These are phyloP conservation scores for Excoecaria cochinchinensis DNA, from an alignment of 345 rosid genomes.

Conservation along the genomic window DNA sequence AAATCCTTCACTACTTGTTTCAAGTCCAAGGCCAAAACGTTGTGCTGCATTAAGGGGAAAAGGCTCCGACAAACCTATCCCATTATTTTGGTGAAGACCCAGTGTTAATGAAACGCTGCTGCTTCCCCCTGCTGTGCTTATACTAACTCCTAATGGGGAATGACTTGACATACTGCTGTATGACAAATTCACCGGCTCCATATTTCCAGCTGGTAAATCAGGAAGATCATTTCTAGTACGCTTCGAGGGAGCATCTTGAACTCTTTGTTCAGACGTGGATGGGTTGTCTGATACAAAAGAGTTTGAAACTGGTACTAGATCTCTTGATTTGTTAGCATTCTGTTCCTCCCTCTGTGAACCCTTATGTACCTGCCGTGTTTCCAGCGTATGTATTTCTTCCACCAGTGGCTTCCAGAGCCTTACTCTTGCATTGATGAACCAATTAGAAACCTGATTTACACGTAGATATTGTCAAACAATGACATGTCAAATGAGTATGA, in stretches of 20 bases:
- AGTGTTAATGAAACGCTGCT: slow-evolving; percentile 23
- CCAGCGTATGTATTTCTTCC: slow-evolving; percentile 35
- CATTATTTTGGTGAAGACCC: slow-evolving; percentile 28
- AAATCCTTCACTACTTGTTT: slow-evolving; percentile 17
- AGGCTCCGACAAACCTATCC: slow-evolving; percentile 16
- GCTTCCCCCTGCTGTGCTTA: slow-evolving; percentile 30
- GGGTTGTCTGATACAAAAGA: slow-evolving; percentile 19
- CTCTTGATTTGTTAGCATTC: slow-evolving; percentile 33
- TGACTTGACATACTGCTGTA: slow-evolving; percentile 5
- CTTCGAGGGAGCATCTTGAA: slow-evolving; percentile 36
- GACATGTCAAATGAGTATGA: background rate
- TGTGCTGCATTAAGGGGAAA: slow-evolving; percentile 17
- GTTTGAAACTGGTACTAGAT: slow-evolving; percentile 5
- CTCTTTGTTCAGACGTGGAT: slow-evolving; percentile 22
- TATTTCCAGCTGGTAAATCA: slow-evolving; percentile 4
- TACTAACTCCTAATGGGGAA: slow-evolving; percentile 1
- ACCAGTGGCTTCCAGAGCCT: slow-evolving; percentile 41
- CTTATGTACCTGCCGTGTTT: slow-evolving; percentile 41
- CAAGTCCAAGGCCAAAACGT: slow-evolving; percentile 40
- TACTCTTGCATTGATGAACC: slow-evolving; percentile 38
- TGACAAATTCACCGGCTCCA: slow-evolving; percentile 4
- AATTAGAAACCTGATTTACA: slow-evolving; percentile 53
- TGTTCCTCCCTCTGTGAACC: slow-evolving; percentile 47
- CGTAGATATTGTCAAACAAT: slow-evolving; percentile 18
- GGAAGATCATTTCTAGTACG: slow-evolving; percentile 34